Evolutionary conservation across 306 rosid species (phyloP).

Genomic region (Dalbergia cultrata): DNA sequence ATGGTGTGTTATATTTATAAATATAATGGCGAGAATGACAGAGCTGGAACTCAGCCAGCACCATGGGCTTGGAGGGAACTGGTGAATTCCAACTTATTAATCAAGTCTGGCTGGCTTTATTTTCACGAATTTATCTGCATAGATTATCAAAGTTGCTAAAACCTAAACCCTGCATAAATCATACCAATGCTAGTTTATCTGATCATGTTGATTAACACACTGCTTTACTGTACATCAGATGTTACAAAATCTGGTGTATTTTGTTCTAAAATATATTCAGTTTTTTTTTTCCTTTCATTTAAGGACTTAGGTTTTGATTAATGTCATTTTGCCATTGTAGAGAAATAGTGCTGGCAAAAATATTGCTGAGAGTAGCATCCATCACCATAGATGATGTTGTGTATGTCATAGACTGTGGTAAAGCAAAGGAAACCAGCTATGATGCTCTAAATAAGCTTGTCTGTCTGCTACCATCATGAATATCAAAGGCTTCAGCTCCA

Average conservation of each 20-base stretch:
- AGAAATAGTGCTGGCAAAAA: constrained; percentile 93
- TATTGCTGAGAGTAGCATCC: too few species aligned
- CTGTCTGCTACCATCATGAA: too few species aligned
- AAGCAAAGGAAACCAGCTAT: too few species aligned
- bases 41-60: constrained; percentile 13
- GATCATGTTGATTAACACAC: background rate
- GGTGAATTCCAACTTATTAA: background rate
- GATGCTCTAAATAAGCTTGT: too few species aligned
- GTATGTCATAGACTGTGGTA: too few species aligned
- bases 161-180: too few species aligned
- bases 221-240: constrained; percentile 18
- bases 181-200: background rate
- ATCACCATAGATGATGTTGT: too few species aligned
- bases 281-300: constrained; percentile 21
- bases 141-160: background rate
- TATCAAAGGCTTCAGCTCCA: too few species aligned
- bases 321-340: constrained; percentile 59
- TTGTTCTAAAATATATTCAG: constrained; percentile 2
- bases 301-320: constrained; percentile 37
- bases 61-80: background rate
- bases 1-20: constrained; percentile 12
- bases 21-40: background rate
- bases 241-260: background rate
- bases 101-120: constrained; percentile 28
- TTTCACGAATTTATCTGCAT: constrained; percentile 10